Evolutionary conservation across 75 land plant species (phyloP).

Genomic region (Larix kaempferi): DNA sequence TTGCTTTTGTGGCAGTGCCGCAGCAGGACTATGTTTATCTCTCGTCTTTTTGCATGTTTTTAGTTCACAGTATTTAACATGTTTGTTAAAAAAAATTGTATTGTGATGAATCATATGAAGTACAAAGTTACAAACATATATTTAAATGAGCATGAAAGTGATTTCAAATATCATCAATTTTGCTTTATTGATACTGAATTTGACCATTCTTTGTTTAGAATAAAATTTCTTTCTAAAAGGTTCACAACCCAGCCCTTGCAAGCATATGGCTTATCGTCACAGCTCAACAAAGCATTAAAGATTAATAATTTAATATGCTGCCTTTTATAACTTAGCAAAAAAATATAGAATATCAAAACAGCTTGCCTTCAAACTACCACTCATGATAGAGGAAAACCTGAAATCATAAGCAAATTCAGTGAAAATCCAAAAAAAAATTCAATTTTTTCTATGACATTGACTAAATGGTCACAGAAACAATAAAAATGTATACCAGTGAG

Average conservation of each 20-base stretch:
- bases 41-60: too few species aligned
- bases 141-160: too few species aligned
- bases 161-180: too few species aligned
- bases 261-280: neutral
- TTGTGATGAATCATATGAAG: too few species aligned
- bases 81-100: too few species aligned
- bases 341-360: neutral
- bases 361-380: neutral
- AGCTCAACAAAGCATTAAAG: neutral
- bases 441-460: neutral
- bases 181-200: too few species aligned
- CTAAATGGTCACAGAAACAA: neutral
- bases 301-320: neutral
- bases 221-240: neutral
- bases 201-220: too few species aligned
- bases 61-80: too few species aligned
- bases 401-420: neutral
- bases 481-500: neutral
- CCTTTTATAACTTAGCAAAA: neutral
- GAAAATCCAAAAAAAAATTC: neutral
- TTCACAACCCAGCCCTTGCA: neutral
- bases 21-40: too few species aligned
- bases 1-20: too few species aligned
- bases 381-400: neutral
- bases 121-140: too few species aligned